phyloP scores from a whole-genome alignment of 2,329 filamentous ascomycete species.

The Cryphonectria radicalis region DNA sequence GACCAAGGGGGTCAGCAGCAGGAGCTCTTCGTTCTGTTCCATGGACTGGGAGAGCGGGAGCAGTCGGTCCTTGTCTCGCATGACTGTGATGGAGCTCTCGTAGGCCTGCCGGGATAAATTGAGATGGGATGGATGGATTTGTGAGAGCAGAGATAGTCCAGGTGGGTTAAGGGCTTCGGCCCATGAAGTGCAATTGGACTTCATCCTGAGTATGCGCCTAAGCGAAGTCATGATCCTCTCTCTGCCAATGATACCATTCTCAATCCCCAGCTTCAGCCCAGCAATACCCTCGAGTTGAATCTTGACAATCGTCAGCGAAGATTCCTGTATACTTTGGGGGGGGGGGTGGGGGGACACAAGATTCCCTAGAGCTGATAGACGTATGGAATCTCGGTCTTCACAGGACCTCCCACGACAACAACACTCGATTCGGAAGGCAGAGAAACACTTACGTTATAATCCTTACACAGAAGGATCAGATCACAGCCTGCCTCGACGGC shows the following conservation, averaged over 20 bases:
- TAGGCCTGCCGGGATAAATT: conserved; percentile 84
- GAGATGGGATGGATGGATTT: conserved; percentile 81
- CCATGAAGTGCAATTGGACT: conserved; percentile 87
- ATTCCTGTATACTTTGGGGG: not conserved
- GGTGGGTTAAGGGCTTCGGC: conserved; percentile 86
- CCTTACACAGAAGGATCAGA: conserved; percentile 83
- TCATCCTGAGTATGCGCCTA: conserved; percentile 76
- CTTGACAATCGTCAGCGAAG: not conserved
- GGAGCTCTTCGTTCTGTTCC: conserved; percentile 83
- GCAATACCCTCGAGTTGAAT: conserved; percentile 91
- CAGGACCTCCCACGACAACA: not conserved
- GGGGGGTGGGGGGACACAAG: not conserved
- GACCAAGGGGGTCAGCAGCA: conserved; percentile 85
- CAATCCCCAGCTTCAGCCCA: conserved; percentile 84
- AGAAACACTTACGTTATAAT: conserved; percentile 59
- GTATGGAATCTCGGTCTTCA: not conserved
- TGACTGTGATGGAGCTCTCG: conserved; percentile 89
- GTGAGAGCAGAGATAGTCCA: conserved; percentile 75
- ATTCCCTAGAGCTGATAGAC: not conserved
- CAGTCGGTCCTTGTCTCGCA: conserved; percentile 84
- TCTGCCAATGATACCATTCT: conserved; percentile 86
- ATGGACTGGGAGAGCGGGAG: conserved; percentile 82
- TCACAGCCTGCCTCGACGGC: conserved; percentile 96
- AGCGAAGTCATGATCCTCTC: conserved; percentile 81
- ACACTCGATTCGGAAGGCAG: not conserved